Evolutionary conservation across 768 basidiomycete species (phyloP).

Genomic region (Lactarius quietus): DNA sequence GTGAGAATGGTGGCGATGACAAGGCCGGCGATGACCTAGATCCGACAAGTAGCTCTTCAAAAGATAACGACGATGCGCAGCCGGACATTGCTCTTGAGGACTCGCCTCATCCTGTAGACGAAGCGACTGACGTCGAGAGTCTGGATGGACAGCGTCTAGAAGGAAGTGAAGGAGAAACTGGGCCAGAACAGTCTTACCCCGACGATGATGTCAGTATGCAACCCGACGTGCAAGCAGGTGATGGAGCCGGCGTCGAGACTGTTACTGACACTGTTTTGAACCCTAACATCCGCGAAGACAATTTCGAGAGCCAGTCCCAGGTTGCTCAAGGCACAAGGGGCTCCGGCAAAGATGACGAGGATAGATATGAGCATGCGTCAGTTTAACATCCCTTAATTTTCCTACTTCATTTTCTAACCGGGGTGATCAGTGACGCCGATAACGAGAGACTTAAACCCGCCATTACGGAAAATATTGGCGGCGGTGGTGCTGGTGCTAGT

Average conservation of each 20-base stretch:
- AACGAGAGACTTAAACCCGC: conserved; percentile 1
- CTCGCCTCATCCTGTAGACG: conserved; percentile 6
- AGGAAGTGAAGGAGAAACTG: conserved; percentile 36
- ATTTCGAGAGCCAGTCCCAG: conserved; percentile 9
- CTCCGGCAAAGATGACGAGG: conserved; percentile 11
- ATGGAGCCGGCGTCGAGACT: conserved; percentile 25
- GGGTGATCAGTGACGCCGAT: not conserved
- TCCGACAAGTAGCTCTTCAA: conserved; percentile 23
- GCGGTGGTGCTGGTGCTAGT: conserved; percentile 38
- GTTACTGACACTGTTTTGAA: conserved; percentile 5
- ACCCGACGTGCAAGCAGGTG: conserved; percentile 38
- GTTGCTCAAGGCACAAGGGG: conserved; percentile 14
- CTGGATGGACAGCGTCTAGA: conserved; percentile 13
- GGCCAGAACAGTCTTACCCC: conserved; percentile 40
- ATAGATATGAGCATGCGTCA: conserved; percentile 1
- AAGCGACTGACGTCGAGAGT: conserved; percentile 1
- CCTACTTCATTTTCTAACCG: not conserved
- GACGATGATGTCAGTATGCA: conserved; percentile 39
- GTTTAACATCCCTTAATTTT: not conserved
- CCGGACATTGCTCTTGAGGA: not conserved
- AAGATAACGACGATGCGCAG: conserved; percentile 16
- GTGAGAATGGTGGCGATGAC: conserved; percentile 35
- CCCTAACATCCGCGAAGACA: conserved; percentile 6
- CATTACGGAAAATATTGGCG: conserved; percentile 11
- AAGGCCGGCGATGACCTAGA: conserved; percentile 22